These are phyloP conservation scores for Lichtheimia ornata DNA, from an alignment of 371 early-diverging fungal genomes.

Conservation along the genomic window DNA sequence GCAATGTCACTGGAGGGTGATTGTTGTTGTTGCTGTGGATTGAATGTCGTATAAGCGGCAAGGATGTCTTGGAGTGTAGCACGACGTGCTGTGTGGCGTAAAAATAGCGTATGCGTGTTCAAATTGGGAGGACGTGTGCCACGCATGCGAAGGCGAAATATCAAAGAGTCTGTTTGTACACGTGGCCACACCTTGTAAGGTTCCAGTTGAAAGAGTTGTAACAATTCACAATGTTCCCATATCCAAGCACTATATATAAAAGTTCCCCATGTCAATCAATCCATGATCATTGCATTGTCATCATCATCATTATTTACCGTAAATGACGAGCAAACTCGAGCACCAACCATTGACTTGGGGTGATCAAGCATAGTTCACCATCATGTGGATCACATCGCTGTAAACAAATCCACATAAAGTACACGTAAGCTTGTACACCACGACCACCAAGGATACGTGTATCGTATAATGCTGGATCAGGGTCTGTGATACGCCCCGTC, in stretches of 20 bases:
- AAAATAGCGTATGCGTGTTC: slow-evolving; percentile 22
- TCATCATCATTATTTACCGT: slow-evolving; percentile 26
- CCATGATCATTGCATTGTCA: background rate
- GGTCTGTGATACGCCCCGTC: slow-evolving; percentile 59
- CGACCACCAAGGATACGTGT: slow-evolving; percentile 47
- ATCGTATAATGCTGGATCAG: slow-evolving; percentile 60
- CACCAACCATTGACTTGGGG: slow-evolving; percentile 68
- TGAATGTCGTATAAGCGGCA: slow-evolving; percentile 22
- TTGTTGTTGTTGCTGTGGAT: slow-evolving; percentile 3
- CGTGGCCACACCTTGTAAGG: slow-evolving; percentile 70
- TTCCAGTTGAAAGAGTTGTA: slow-evolving; percentile 64
- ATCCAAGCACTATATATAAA: slow-evolving; percentile 63
- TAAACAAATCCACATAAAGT: slow-evolving; percentile 49
- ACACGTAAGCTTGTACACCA: slow-evolving; percentile 47
- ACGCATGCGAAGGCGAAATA: slow-evolving; percentile 50
- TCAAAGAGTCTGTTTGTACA: slow-evolving; percentile 67
- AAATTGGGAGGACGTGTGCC: slow-evolving; percentile 1
- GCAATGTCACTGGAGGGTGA: slow-evolving; percentile 19
- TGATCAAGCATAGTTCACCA: slow-evolving; percentile 48
- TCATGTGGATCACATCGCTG: slow-evolving; percentile 38
- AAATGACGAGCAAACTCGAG: slow-evolving; percentile 63
- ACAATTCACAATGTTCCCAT: slow-evolving; percentile 53
- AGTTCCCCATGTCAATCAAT: background rate
- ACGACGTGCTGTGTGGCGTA: slow-evolving; percentile 45
- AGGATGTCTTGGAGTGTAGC: slow-evolving; percentile 21